phyloP scores from a whole-genome alignment of 2,329 filamentous ascomycete species.

The Fusarium goolgardi region DNA sequence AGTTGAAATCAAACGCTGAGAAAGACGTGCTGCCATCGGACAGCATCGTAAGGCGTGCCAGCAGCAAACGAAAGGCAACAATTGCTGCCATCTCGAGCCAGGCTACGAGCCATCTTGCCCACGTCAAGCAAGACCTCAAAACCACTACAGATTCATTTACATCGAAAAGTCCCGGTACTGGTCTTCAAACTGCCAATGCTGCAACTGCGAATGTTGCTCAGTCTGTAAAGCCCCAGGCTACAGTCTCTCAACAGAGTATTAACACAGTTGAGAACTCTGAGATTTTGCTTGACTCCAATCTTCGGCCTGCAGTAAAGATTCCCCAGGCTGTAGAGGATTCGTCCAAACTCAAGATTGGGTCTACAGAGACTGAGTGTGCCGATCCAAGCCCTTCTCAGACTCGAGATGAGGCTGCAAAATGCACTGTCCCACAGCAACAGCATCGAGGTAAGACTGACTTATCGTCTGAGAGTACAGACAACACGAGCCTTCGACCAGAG shows the following conservation, averaged over 20 bases:
- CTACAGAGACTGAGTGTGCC: neutral
- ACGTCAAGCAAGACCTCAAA: neutral
- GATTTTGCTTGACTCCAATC: conserved; percentile 14
- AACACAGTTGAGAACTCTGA: neutral
- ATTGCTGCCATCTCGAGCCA: conserved; percentile 1
- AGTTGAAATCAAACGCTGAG: conserved; percentile 8
- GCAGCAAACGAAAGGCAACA: neutral
- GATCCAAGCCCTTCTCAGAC: too few species aligned
- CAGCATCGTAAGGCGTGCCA: conserved; percentile 1
- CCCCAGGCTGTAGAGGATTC: too few species aligned
- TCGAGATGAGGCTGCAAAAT: neutral
- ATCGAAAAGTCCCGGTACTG: neutral
- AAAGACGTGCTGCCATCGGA: neutral
- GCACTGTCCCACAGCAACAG: neutral
- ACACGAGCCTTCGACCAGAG: conserved; percentile 33
- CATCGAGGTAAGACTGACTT: conserved; percentile 25
- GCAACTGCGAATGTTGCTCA: neutral
- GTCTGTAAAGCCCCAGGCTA: neutral
- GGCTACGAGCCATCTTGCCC: neutral
- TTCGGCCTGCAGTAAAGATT: neutral
- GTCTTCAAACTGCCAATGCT: neutral
- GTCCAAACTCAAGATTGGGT: too few species aligned
- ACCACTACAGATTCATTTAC: neutral
- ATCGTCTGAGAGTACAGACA: neutral
- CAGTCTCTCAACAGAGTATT: neutral